Evolutionary conservation across 345 rosid species (phyloP).

Genomic region (Boechera stricta): DNA sequence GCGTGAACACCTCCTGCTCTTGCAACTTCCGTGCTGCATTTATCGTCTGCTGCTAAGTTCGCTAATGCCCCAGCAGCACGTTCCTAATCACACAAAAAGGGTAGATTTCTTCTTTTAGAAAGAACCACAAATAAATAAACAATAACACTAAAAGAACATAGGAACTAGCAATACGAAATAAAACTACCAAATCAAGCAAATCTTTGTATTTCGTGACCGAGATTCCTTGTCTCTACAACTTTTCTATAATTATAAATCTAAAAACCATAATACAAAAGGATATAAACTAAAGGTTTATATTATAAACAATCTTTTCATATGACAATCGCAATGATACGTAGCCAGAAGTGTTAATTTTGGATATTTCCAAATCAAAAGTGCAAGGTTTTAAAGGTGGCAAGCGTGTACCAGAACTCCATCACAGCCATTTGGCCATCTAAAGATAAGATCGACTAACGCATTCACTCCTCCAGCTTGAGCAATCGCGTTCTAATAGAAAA

Average conservation of each 20-base stretch:
- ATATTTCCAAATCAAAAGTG: slow-evolving; percentile 15
- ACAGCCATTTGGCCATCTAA: slow-evolving; percentile 70
- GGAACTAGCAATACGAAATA: not conserved
- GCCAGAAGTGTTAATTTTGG: not conserved
- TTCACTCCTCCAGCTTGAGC: slow-evolving; percentile 80
- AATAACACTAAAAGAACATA: not conserved
- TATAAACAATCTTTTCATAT: not conserved
- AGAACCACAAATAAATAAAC: not conserved
- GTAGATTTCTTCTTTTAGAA: slow-evolving; percentile 16
- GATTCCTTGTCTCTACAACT: not conserved
- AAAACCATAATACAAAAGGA: not conserved
- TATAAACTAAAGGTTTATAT: not conserved
- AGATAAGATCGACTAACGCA: slow-evolving; percentile 75
- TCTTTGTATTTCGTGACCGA: slow-evolving; percentile 9
- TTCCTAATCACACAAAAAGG: slow-evolving; percentile 53
- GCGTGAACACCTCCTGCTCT: slow-evolving; percentile 79
- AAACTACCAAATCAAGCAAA: slow-evolving; percentile 6
- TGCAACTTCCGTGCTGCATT: slow-evolving; percentile 77
- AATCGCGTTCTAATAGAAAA: slow-evolving; percentile 59
- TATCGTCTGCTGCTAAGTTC: slow-evolving; percentile 81
- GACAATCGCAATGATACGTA: not conserved
- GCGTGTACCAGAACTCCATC: slow-evolving; percentile 69
- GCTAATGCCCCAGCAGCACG: slow-evolving; percentile 91
- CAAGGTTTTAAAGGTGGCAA: slow-evolving; percentile 26
- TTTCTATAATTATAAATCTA: not conserved